Evolutionary conservation across 2,329 filamentous ascomycete genomes (phyloP).

Genomic region (Albophoma yamanashiensis): DNA sequence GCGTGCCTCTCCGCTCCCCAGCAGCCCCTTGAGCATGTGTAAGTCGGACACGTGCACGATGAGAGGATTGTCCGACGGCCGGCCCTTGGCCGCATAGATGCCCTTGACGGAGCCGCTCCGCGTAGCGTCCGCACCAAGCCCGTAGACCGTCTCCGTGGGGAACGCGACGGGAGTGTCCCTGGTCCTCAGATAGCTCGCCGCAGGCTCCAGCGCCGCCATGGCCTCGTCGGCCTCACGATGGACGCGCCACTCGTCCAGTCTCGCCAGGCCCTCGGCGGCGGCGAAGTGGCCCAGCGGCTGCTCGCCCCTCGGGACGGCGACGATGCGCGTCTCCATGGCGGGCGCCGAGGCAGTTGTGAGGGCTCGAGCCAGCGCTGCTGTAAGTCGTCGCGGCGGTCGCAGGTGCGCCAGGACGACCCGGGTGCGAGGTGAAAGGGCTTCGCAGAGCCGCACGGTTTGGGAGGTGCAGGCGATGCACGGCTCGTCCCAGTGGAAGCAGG

Average conservation of each 20-base stretch:
- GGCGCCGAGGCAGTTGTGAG: slow-evolving; percentile 2
- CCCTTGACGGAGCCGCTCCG: slow-evolving; percentile 71
- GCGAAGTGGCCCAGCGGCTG: slow-evolving; percentile 23
- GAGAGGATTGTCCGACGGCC: slow-evolving; percentile 88
- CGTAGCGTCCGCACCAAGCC: slow-evolving; percentile 91
- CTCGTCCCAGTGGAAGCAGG: background rate
- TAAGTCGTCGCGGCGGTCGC: slow-evolving; percentile 12
- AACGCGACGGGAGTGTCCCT: slow-evolving; percentile 78
- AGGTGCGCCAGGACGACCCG: background rate
- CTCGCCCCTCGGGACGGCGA: slow-evolving; percentile 20
- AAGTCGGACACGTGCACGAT: slow-evolving; percentile 87
- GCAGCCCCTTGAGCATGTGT: slow-evolving; percentile 57
- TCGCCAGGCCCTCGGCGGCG: slow-evolving; percentile 14
- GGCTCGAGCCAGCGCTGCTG: slow-evolving; percentile 8
- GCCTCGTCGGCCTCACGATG: slow-evolving; percentile 16
- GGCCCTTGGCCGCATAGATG: slow-evolving; percentile 86
- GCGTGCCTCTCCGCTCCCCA: slow-evolving; percentile 24
- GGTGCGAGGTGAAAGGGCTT: background rate
- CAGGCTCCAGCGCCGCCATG: slow-evolving; percentile 41
- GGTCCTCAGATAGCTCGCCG: slow-evolving; percentile 53
- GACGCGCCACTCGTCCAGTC: slow-evolving; percentile 33
- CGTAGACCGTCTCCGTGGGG: slow-evolving; percentile 96
- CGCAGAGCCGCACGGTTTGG: background rate
- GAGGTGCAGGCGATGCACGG: background rate
- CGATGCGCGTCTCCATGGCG: slow-evolving; percentile 29